Percentiles rank a stretch among this genome's conserved stretches.
Evolutionary conservation across 1,139 yeast species (phyloP).

Genomic region (Eremothecium cymbalariae): DNA sequence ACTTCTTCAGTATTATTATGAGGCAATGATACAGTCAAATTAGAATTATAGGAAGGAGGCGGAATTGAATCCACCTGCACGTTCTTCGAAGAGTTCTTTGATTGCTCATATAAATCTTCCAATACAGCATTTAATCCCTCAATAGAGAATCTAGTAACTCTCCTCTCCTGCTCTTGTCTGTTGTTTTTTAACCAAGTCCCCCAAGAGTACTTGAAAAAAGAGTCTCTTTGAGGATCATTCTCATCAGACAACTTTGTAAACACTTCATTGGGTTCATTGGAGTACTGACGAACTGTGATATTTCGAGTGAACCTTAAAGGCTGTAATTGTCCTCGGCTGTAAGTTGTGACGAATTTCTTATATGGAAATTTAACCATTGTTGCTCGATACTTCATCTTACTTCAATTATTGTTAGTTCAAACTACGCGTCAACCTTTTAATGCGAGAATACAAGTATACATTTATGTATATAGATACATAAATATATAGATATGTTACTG

Average conservation of each 20-base stretch:
- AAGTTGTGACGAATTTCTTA: no score
- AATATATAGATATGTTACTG: no score
- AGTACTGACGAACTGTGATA: constrained; percentile 21
- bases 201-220: constrained; percentile 85
- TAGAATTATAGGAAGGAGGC: constrained; percentile 36
- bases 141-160: constrained; percentile 77
- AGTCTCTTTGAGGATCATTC: constrained; percentile 59
- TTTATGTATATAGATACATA: no score
- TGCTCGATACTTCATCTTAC: no score
- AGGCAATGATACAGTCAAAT: constrained; percentile 40
- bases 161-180: constrained; percentile 56
- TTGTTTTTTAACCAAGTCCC: constrained; percentile 90
- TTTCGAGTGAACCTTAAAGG: no score
- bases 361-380: no score
- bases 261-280: constrained; percentile 27
- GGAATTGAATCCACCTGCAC: constrained; percentile 19
- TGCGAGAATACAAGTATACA: no score
- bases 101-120: constrained; percentile 35
- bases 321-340: no score
- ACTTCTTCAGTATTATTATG: constrained; percentile 39
- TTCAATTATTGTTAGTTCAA: no score
- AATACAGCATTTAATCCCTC: constrained; percentile 57
- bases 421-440: no score
- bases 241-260: constrained; percentile 51
- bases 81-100: constrained; percentile 26